Conservation (phyloP, 352 stramenopile genomes). For the Blastocystis sp. region DNA sequence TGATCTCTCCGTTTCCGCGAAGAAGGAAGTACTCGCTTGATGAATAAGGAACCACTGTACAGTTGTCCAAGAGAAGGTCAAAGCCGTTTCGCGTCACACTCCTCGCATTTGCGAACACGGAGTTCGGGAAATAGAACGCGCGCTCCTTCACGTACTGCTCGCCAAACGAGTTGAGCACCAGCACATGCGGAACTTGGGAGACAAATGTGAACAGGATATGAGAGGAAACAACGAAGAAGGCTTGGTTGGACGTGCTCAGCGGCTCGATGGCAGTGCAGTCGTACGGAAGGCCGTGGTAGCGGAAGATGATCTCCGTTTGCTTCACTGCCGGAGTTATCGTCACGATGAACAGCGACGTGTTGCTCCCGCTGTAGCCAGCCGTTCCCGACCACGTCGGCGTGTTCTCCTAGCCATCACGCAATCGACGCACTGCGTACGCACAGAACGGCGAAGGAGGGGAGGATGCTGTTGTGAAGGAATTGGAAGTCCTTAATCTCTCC, state of each 20-base stretch:
- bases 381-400: constrained; percentile 51
- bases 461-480: constrained; percentile 43
- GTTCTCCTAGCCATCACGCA: constrained; percentile 8
- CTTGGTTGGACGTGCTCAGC: background rate
- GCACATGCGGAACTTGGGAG: background rate
- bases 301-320: constrained; percentile 11
- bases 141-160: constrained; percentile 47
- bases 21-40: background rate
- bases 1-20: background rate
- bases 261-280: constrained; percentile 34
- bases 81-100: background rate
- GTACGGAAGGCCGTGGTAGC: constrained; percentile 53
- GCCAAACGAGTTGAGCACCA: constrained; percentile 40
- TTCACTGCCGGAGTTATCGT: constrained; percentile 22
- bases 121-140: constrained; percentile 5
- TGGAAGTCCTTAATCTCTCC: constrained; percentile 62
- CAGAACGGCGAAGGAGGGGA: constrained; percentile 44
- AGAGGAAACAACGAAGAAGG: constrained; percentile 13
- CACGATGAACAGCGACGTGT: constrained; percentile 18
- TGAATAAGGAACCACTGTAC: background rate
- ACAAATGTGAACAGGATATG: constrained; percentile 41
- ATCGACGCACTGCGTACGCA: background rate
- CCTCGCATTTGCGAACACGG: background rate
- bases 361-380: constrained; percentile 53
- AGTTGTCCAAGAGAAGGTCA: constrained; percentile 36